A percentile compares a stretch with the other conserved stretches of the same genome.
phyloP scores from a whole-genome alignment of 805 yeast species.

The Ogataea angusta region DNA sequence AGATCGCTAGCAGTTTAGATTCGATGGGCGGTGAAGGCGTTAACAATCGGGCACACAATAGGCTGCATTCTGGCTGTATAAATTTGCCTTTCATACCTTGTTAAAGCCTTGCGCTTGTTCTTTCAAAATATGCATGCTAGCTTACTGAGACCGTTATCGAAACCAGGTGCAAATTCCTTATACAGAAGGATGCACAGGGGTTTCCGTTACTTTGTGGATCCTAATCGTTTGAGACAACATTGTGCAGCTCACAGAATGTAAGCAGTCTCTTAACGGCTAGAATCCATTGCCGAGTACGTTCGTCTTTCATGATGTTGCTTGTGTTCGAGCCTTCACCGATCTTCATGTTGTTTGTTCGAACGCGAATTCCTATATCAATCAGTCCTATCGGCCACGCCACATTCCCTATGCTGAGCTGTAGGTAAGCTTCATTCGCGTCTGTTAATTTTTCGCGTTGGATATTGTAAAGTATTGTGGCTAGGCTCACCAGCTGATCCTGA shows the following conservation, averaged over 20 bases:
- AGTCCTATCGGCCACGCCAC: constrained; percentile 94
- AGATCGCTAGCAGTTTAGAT: background rate
- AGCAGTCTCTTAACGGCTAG: constrained; percentile 69
- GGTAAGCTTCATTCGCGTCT: constrained; percentile 63
- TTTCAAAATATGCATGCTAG: background rate
- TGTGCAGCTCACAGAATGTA: constrained; percentile 43
- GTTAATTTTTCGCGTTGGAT: constrained; percentile 52
- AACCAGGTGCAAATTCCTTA: background rate
- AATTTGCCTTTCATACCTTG: background rate
- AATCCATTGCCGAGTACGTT: constrained; percentile 71
- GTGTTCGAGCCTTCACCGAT: constrained; percentile 27
- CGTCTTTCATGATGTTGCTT: constrained; percentile 79
- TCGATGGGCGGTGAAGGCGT: background rate
- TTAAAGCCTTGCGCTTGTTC: background rate
- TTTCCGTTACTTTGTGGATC: constrained; percentile 1
- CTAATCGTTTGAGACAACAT: background rate
- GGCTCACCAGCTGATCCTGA: constrained; percentile 44
- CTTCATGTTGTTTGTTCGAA: constrained; percentile 59
- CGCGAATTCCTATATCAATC: constrained; percentile 73
- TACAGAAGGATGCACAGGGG: background rate
- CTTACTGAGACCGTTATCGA: background rate
- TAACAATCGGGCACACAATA: background rate
- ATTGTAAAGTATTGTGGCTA: constrained; percentile 57
- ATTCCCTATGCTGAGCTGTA: constrained; percentile 78
- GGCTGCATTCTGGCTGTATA: background rate